phyloP scores from a whole-genome alignment of 1,284 basidiomycete species.

The Schizophyllum amplum region DNA sequence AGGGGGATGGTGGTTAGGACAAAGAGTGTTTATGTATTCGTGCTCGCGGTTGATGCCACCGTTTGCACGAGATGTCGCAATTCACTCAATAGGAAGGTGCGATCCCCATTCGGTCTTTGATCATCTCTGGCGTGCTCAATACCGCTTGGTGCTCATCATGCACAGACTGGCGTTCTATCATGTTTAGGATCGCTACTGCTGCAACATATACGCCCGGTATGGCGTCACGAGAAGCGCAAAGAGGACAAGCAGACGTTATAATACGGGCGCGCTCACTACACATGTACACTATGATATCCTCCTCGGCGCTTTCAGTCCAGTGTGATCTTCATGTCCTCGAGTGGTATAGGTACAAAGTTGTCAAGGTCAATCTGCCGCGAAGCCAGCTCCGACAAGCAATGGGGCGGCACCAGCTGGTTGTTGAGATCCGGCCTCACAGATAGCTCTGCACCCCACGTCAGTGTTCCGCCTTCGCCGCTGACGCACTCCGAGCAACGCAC shows the following conservation, averaged over 20 bases:
- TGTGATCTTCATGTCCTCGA: conserved; percentile 86
- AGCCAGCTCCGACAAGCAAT: conserved; percentile 84
- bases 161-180: too few relatives aligned
- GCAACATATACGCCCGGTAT: neutral
- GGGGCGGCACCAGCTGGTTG: conserved; percentile 82
- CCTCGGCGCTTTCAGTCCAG: conserved; percentile 51
- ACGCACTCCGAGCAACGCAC: conserved; percentile 35
- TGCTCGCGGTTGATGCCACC: neutral
- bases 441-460: conserved; percentile 56
- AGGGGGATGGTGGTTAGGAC: neutral
- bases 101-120: neutral
- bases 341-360: conserved; percentile 89
- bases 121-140: neutral
- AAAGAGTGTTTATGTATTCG: neutral
- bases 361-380: conserved; percentile 84
- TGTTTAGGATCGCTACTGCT: too few relatives aligned
- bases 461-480: neutral
- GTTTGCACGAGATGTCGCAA: neutral
- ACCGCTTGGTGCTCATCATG: neutral
- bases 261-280: neutral
- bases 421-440: conserved; percentile 94
- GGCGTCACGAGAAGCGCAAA: neutral
- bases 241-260: neutral
- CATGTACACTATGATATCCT: neutral
- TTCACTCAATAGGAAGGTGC: neutral